Evolutionary conservation across 805 yeast genomes (phyloP), one percentile per base, ranked within the genome.

Genomic region (Pichia heedii): DNA sequence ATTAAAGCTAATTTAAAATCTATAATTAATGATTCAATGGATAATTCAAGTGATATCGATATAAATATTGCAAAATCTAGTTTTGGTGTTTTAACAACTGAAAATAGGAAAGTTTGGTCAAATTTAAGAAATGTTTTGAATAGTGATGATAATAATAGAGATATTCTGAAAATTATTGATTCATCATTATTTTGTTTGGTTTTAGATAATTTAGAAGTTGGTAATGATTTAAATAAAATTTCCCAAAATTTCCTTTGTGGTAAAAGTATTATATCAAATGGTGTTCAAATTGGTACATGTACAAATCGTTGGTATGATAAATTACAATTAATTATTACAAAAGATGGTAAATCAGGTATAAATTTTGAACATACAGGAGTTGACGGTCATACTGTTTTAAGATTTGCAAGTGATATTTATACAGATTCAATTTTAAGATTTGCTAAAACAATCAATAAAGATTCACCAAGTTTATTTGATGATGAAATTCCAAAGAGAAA

Each of bases 361-460:
- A 88, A 89, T 61, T 88, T 88, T 58, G 97, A 88, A 57, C 93
- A 88, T 57, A 84, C 97, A 0, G 96, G 96, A 53, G 94, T 88
- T 22, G 97, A 88, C 63, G 97, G 97, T 44, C 96, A 88, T 61
- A 88, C 97, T 0, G 95, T 88, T 5, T 67, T 88, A 51, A 67
- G 96, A 50, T 82, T 84, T 67, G 95, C 87, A 13, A 78, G 87
- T 33, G 96, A 88, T 61, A 84, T 88, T 43, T 88, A 88, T 60
- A 88, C 96, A 0, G 97, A 88, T 60, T 82, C 95, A 1, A 86
- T 88, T 42, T 67, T 88, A 48, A 74, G 89, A 39, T 88, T 87
- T 70, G 96, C 96, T 10, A 79, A 76, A 54, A 73, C 84, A 13
- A 87, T 88, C 54, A 86, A 88, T 53, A 76, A 76, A 48, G 79